Percentiles rank a stretch among this genome's conserved stretches.
These are phyloP conservation scores for Phaeodactylum tricornutum DNA, from an alignment of 108 stramenopile species.

Conservation along the genomic window DNA sequence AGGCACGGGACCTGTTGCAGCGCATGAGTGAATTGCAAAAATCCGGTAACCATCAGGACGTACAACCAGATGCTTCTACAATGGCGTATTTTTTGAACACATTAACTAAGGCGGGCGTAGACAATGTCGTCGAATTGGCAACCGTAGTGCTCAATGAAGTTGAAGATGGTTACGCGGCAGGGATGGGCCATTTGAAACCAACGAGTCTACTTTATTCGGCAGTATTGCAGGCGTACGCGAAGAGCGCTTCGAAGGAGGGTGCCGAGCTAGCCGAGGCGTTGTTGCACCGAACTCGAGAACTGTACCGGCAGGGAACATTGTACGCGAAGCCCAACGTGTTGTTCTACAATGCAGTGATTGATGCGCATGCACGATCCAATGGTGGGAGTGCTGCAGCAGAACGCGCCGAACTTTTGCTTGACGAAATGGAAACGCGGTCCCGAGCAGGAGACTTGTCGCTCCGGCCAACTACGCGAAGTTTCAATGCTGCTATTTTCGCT, in stretches of 20 bases:
- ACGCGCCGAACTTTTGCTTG: slow-evolving; percentile 18
- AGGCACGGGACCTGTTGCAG: slow-evolving; percentile 1
- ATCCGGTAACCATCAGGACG: not conserved
- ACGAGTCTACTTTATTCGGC: slow-evolving; percentile 13
- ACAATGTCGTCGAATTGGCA: slow-evolving; percentile 6
- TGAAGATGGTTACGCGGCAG: slow-evolving; percentile 9
- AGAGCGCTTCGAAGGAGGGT: slow-evolving; percentile 16
- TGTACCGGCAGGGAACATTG: slow-evolving; percentile 19
- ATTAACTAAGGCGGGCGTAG: slow-evolving; percentile 4
- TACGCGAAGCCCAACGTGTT: slow-evolving; percentile 16
- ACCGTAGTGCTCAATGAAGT: slow-evolving; percentile 14
- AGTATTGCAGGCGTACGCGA: slow-evolving; percentile 27
- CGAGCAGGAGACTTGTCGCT: slow-evolving; percentile 5
- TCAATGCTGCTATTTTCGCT: slow-evolving; percentile 36
- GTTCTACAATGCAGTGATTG: slow-evolving; percentile 31
- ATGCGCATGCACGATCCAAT: slow-evolving; percentile 21
- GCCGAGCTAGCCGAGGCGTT: slow-evolving; percentile 46
- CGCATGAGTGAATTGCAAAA: slow-evolving; percentile 3
- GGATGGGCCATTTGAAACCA: slow-evolving; percentile 5
- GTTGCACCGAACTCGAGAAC: slow-evolving; percentile 21
- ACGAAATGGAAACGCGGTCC: slow-evolving; percentile 17
- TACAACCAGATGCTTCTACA: not conserved
- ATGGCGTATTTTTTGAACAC: slow-evolving; percentile 1
- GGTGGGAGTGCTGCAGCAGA: slow-evolving; percentile 11
- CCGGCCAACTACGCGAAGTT: slow-evolving; percentile 10